phyloP scores from a whole-genome alignment of 805 yeast genomes.

The Zygoascus ofunaensis region DNA sequence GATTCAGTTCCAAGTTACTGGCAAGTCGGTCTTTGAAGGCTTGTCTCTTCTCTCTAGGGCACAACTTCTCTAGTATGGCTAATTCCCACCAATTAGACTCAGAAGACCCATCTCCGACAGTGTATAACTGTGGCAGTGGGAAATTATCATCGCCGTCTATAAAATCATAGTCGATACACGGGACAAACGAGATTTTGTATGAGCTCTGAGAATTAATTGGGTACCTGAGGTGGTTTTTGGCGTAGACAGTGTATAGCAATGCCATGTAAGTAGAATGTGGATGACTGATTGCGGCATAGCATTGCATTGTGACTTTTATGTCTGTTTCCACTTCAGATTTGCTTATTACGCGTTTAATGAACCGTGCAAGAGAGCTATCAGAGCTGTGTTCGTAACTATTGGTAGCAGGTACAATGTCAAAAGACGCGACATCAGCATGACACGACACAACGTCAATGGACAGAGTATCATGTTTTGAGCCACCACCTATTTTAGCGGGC shows the following conservation, averaged over 20 bases:
- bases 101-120: conserved; percentile 9
- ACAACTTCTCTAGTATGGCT: conserved; percentile 7
- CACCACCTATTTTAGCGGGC: background rate
- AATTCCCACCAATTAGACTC: conserved; percentile 15
- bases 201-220: conserved; percentile 17
- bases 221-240: conserved; percentile 14
- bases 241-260: conserved; percentile 12
- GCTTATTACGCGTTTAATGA: background rate
- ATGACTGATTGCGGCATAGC: conserved; percentile 13
- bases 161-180: conserved; percentile 3
- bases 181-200: conserved; percentile 14
- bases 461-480: background rate
- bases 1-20: background rate
- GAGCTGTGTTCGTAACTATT: background rate
- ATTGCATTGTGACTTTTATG: conserved; percentile 9
- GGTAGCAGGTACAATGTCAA: conserved; percentile 1
- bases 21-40: background rate
- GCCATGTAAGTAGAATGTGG: conserved; percentile 16
- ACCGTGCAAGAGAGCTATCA: background rate
- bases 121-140: conserved; percentile 5
- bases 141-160: background rate
- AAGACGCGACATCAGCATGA: conserved; percentile 8
- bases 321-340: background rate
- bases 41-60: conserved; percentile 6
- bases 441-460: conserved; percentile 9